Evolutionary conservation across 192 early-diverging fungal species (phyloP), one percentile per base, ranked within the genome.

Genomic region (Coemansia sp.): DNA sequence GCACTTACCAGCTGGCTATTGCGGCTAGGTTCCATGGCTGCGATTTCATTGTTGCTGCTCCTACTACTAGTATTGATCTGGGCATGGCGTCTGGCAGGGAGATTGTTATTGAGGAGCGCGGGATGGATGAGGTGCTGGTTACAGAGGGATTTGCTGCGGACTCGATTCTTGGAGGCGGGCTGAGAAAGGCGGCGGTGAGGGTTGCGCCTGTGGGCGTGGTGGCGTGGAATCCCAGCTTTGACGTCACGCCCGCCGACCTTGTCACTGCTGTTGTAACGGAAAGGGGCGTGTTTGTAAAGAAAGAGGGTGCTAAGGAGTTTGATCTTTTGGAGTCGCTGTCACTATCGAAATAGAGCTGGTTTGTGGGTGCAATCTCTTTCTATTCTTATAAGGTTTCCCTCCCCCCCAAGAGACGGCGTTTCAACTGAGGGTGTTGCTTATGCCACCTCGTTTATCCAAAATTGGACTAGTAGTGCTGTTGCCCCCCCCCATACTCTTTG

Each of bases 151-250:
- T 76, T 24, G 63, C 66, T 10, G 14, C 9, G 0, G 24, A 16
- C 4, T 50, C 51, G 14, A 66, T 89, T 14, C 89, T 79, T 3
- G 34, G 20, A 8, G 75, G 77, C 0, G 77, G 85, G 13, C 67
- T 85, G 33, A 64, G 76, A 0, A 70, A 77, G 16, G 82, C 83
- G n/a, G 84, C 85, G 1, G 79, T 98, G 10, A 84, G 87, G 45
- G 86, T 96, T 51, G 93, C 94, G 3, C 93, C 95, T 0, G 63
- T 84, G n/a, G 90, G 90, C 0, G 91, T 94, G 63, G 66, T 73
- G 21, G 93, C 95, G n/a, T 99, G 97, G 97, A 96, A 99, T 71
- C 94, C 97, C 11, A 91, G 92, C 46, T 99, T 99, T 76, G 96
- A 99, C 61, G 91, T 97, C 20, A 95, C 94, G 2, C 95, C 95